phyloP scores from a whole-genome alignment of 1,139 yeast species.

The Geotrichum europaeum region DNA sequence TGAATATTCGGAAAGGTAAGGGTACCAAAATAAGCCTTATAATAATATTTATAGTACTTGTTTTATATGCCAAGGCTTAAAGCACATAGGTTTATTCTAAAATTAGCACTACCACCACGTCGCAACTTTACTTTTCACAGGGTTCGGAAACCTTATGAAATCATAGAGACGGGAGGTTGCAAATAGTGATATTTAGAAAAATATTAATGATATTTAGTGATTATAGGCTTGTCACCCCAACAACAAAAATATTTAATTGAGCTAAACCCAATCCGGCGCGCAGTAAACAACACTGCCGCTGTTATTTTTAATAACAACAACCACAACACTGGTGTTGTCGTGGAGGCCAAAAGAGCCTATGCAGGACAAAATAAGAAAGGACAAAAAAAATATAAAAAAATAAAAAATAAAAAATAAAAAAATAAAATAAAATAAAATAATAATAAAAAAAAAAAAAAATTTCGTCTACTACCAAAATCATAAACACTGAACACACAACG shows the following conservation, averaged over 20 bases:
- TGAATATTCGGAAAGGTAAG: no score
- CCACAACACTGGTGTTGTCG: background rate
- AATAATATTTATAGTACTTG: no score
- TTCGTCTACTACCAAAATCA: background rate
- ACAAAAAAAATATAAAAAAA: background rate
- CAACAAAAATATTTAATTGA: background rate
- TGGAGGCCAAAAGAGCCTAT: background rate
- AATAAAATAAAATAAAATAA: no score
- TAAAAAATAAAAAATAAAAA: no score
- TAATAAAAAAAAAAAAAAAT: background rate
- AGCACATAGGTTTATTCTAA: background rate
- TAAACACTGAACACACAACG: background rate
- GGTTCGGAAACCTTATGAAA: background rate
- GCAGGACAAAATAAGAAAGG: background rate
- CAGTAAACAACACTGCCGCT: background rate
- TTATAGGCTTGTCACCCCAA: background rate
- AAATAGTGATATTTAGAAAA: background rate
- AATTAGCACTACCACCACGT: background rate
- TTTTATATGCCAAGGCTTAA: background rate
- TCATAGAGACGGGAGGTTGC: background rate
- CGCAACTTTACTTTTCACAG: background rate
- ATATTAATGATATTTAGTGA: background rate
- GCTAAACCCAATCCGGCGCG: background rate
- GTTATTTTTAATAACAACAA: background rate
- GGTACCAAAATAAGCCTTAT: no score